These are phyloP conservation scores for Tillandsia leiboldiana DNA, from an alignment of 176 grass and related monocot genomes.

Conservation along the genomic window DNA sequence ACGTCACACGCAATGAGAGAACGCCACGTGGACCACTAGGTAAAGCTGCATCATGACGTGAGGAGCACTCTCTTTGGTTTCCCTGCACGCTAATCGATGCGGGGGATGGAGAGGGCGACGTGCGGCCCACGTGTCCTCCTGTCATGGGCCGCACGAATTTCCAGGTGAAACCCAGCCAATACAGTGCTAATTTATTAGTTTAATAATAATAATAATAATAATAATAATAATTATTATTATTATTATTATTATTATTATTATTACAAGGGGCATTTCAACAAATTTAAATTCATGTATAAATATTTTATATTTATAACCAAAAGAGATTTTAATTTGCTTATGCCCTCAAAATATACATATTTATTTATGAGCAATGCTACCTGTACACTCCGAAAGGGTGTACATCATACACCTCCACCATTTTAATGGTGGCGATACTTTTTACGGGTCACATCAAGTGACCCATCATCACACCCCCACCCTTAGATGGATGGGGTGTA, in stretches of 20 bases:
- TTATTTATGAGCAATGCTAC: no score
- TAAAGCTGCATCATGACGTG: slow-evolving; percentile 12
- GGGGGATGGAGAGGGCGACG: slow-evolving; percentile 4
- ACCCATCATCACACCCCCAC: no score
- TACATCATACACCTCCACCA: no score
- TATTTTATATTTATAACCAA: no score
- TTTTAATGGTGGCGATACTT: no score
- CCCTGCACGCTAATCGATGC: neutral
- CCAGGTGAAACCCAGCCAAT: slow-evolving; percentile 1
- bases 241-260: neutral
- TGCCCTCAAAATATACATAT: no score
- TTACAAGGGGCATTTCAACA: no score
- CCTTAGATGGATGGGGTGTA: no score
- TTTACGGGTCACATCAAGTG: no score
- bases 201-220: slow-evolving; percentile 1
- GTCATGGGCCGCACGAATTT: slow-evolving; percentile 11
- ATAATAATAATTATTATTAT: neutral
- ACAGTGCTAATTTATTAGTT: neutral
- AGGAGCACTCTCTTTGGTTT: slow-evolving; percentile 3
- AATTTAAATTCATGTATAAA: no score
- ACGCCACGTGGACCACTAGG: neutral
- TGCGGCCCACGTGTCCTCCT: slow-evolving; percentile 19
- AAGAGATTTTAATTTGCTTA: no score
- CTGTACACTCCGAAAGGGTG: no score
- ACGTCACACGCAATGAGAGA: neutral